phyloP scores from a whole-genome alignment of 1,139 yeast genomes.

The Spencermartinsiella ligniputridi region DNA sequence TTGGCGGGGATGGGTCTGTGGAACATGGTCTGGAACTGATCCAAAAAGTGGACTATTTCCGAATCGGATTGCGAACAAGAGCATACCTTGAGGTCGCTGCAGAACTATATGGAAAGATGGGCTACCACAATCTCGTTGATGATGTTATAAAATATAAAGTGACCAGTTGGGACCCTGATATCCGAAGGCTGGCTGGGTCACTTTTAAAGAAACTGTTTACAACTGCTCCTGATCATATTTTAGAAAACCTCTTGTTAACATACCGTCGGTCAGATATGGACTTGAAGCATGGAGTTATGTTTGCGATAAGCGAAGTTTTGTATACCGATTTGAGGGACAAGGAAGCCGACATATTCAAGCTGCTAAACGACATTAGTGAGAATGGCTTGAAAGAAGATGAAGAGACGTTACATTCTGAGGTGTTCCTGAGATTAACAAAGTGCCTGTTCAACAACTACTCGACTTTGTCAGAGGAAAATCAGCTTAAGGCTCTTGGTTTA shows the following conservation, averaged over 20 bases:
- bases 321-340: not conserved
- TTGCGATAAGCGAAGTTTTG: slow-evolving; percentile 22
- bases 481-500: not conserved
- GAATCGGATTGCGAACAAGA: slow-evolving; percentile 40
- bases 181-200: slow-evolving; percentile 37
- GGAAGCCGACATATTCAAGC: not conserved
- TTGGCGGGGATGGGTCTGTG: slow-evolving; percentile 38
- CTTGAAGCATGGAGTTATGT: slow-evolving; percentile 23
- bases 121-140: slow-evolving; percentile 28
- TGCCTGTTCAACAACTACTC: not conserved
- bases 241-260: slow-evolving; percentile 7
- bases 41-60: slow-evolving; percentile 51
- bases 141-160: slow-evolving; percentile 25
- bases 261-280: slow-evolving; percentile 19
- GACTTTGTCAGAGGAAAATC: not conserved
- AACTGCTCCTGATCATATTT: slow-evolving; percentile 4
- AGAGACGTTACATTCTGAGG: slow-evolving; percentile 21
- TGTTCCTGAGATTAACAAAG: slow-evolving; percentile 16
- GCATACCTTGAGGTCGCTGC: slow-evolving; percentile 38
- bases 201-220: slow-evolving; percentile 17
- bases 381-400: slow-evolving; percentile 16
- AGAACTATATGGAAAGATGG: slow-evolving; percentile 26
- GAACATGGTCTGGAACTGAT: slow-evolving; percentile 47
- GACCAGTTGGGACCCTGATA: slow-evolving; percentile 37
- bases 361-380: slow-evolving; percentile 14